These are phyloP conservation scores for Rhodotorula sp. DNA, from an alignment of 1,284 basidiomycete genomes.

Conservation along the genomic window DNA sequence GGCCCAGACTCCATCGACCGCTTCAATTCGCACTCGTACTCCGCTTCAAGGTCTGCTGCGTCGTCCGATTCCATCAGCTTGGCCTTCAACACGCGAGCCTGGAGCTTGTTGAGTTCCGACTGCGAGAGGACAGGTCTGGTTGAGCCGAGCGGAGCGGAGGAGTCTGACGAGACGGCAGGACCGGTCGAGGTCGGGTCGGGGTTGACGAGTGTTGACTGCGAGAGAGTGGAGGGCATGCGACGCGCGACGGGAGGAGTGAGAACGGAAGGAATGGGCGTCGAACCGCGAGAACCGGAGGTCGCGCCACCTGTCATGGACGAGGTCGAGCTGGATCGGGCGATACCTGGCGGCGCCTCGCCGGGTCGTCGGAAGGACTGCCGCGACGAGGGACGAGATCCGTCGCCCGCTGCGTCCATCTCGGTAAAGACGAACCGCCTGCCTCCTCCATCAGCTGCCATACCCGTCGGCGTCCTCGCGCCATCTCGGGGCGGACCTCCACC, in stretches of 20 bases:
- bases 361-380: slow-evolving; percentile 42
- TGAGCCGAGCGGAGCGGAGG: not conserved
- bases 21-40: slow-evolving; percentile 69
- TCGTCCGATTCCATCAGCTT: slow-evolving; percentile 71
- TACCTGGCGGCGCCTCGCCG: slow-evolving; percentile 24
- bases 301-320: slow-evolving; percentile 6
- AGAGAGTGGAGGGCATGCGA: slow-evolving; percentile 36
- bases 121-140: slow-evolving; percentile 50
- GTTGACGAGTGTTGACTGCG: slow-evolving; percentile 36
- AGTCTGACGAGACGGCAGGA: not conserved
- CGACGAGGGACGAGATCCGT: slow-evolving; percentile 57
- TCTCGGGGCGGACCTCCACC: slow-evolving; percentile 41
- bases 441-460: slow-evolving; percentile 21
- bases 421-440: slow-evolving; percentile 34
- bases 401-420: slow-evolving; percentile 23
- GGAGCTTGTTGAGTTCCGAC: slow-evolving; percentile 79
- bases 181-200: slow-evolving; percentile 31
- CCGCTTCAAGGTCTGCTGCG: slow-evolving; percentile 69
- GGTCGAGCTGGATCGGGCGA: slow-evolving; percentile 20
- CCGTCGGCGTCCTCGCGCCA: slow-evolving; percentile 15
- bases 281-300: slow-evolving; percentile 31
- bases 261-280: slow-evolving; percentile 81
- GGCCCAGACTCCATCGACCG: slow-evolving; percentile 50
- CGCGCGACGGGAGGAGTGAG: slow-evolving; percentile 66
- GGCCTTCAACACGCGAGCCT: slow-evolving; percentile 87